Evolutionary conservation across 176 grass and related monocot genomes (phyloP).

Genomic region (Oryza nivara): DNA sequence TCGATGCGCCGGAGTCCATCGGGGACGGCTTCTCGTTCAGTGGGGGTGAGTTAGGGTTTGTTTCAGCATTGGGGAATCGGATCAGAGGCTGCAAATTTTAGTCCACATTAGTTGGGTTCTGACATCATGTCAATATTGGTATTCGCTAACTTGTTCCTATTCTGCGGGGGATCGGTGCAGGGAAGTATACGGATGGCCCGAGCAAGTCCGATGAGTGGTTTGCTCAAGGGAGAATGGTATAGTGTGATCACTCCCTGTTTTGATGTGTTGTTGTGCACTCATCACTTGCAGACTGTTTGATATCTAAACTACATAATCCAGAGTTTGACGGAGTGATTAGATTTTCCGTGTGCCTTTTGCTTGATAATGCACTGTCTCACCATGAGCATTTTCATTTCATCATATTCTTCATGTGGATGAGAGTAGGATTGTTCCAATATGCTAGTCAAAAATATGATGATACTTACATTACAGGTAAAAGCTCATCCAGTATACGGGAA

Average conservation of each 20-base stretch:
- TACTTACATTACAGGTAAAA: conserved; percentile 57
- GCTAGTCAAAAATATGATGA: background rate
- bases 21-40: conserved; percentile 95
- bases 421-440: background rate
- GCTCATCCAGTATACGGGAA: conserved; percentile 76
- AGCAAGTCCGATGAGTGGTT: conserved; percentile 83
- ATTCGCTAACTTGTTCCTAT: background rate
- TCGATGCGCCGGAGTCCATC: conserved; percentile 68
- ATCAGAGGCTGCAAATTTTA: background rate
- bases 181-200: conserved; percentile 83
- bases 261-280: background rate
- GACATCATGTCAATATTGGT: background rate
- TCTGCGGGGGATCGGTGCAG: conserved; percentile 37
- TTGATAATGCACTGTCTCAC: background rate
- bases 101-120: background rate
- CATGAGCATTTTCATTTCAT: background rate
- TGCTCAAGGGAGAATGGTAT: conserved; percentile 81
- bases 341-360: background rate
- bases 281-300: background rate
- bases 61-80: background rate
- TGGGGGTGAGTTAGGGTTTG: conserved; percentile 52
- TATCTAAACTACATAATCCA: background rate
- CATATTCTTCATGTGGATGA: background rate
- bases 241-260: background rate
- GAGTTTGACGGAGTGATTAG: background rate